Evolutionary conservation across 306 rosid species (phyloP).

Genomic region (Rosa rugosa): DNA sequence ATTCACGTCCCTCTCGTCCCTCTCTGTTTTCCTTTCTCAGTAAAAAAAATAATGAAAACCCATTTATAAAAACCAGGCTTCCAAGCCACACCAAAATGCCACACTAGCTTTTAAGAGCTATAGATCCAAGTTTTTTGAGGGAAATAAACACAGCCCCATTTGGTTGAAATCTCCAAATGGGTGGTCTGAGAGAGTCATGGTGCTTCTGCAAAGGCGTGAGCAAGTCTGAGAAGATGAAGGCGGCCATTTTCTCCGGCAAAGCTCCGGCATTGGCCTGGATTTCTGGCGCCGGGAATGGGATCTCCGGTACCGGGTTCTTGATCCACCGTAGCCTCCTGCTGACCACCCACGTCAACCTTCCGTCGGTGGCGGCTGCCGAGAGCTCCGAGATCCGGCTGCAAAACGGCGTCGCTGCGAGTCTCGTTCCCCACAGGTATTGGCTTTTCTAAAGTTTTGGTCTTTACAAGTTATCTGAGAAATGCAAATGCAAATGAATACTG

Average conservation of each 20-base stretch:
- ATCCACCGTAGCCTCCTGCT: slow-evolving; percentile 85
- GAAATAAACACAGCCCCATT: slow-evolving; percentile 2
- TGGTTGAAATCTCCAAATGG: slow-evolving; percentile 45
- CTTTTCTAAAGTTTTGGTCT: not conserved
- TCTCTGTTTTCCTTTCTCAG: not conserved
- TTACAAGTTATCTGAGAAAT: not conserved
- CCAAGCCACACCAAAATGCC: not conserved
- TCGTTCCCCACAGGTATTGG: slow-evolving; percentile 65
- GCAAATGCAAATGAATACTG: not conserved
- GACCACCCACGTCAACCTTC: slow-evolving; percentile 85
- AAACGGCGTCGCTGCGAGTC: slow-evolving; percentile 63
- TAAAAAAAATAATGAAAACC: slow-evolving; percentile 17
- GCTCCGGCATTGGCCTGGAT: slow-evolving; percentile 69
- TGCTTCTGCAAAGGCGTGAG: slow-evolving; percentile 96
- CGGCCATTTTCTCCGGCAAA: slow-evolving; percentile 66
- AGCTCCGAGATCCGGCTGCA: slow-evolving; percentile 81
- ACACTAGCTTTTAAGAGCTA: not conserved
- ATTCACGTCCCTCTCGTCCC: slow-evolving; percentile 49
- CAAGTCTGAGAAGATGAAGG: slow-evolving; percentile 84
- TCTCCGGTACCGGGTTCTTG: slow-evolving; percentile 64
- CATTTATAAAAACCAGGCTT: slow-evolving; percentile 9
- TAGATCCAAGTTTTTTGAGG: slow-evolving; percentile 39
- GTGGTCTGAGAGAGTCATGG: slow-evolving; percentile 79
- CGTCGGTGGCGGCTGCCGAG: slow-evolving; percentile 66
- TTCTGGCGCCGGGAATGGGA: slow-evolving; percentile 37